Evolutionary conservation across 2,329 filamentous ascomycete genomes (phyloP), one percentile per base, ranked within the genome.

Genomic region (Cryphonectria nitschkei): DNA sequence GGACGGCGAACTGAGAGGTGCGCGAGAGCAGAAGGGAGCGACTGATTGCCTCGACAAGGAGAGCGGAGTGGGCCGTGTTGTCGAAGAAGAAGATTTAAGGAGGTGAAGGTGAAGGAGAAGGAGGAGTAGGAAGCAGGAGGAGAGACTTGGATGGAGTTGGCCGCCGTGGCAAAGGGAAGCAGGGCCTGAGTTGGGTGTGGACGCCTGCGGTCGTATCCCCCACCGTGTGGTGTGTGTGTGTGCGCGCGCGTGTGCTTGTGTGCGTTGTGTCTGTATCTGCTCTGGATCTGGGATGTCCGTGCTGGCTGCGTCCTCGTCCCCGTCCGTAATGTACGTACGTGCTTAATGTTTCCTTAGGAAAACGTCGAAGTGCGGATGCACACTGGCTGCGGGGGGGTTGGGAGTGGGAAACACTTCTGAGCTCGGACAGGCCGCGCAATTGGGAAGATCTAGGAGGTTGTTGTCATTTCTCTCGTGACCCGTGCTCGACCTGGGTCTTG

Each of bases 391-490:
- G 13, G 54, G 54, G 26, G 13, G 26, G 13, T 34, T 34, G 54
- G 29, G 54, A n/a, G 46, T 50, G 54, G 26, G 29, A 32, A 32
- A 26, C 9, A 19, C 22, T 39, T 34, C 58, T 61, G 32, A 61
- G 58, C 58, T 39, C 34, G 58, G 58, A 61, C 34, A 39, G 58
- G 58, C 58, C 58, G 22, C 58, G 58, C 58, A 61, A 61, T 61
- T 61, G 16, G 58, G 22, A 26, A 61, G 5, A 22, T 61, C 58
- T 61, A 61, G 58, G 58, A 61, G 32, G 22, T n/a, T 3, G 34
- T 61, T 34, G 58, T 39, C 58, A 61, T 61, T 61, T 61, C 58
- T 61, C 58, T 61, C 34, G 34, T 61, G 32, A 39, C 32, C 58
- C 34, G 58, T 39, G 58, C 58, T 39, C 34, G 34, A 61, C 32